These are phyloP conservation scores for Microbotryum saponariae DNA, from an alignment of 1,284 basidiomycete species.

Conservation along the genomic window DNA sequence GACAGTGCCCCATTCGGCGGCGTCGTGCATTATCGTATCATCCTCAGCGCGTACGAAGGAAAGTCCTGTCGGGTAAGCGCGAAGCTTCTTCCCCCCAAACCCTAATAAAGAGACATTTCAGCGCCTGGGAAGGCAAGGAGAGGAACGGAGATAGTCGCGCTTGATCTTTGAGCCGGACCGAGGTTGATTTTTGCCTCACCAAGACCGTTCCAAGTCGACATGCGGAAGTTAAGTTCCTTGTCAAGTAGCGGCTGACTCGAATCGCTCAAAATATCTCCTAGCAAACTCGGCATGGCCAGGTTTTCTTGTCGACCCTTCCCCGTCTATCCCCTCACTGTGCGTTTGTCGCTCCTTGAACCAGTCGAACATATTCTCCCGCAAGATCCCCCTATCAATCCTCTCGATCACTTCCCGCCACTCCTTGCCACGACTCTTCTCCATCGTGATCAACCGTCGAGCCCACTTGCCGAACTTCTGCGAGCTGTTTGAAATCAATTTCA, in stretches of 20 bases:
- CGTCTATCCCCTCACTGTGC: background rate
- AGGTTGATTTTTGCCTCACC: no score
- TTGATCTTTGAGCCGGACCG: no score
- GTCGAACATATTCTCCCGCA: slow-evolving; percentile 7
- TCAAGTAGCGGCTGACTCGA: slow-evolving; percentile 3
- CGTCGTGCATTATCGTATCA: no score
- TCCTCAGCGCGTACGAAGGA: no score
- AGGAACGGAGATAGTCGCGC: no score
- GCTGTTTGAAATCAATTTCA: slow-evolving; percentile 80
- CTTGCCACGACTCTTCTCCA: slow-evolving; percentile 54
- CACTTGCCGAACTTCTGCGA: slow-evolving; percentile 92
- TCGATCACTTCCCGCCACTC: slow-evolving; percentile 11
- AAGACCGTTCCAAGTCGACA: no score
- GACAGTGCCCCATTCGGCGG: no score
- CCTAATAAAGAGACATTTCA: no score
- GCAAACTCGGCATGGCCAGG: slow-evolving; percentile 33
- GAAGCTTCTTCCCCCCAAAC: no score
- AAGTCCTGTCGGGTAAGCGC: no score
- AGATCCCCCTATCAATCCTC: slow-evolving; percentile 24
- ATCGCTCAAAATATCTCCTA: slow-evolving; percentile 22
- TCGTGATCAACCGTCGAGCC: slow-evolving; percentile 84
- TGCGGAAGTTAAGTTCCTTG: no score
- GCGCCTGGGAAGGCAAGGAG: no score
- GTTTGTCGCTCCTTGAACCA: slow-evolving; percentile 2
- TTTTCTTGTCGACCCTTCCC: slow-evolving; percentile 7